Evolutionary conservation across 148 eudicot species (phyloP).

Genomic region (Vaccinium vitisidaea): DNA sequence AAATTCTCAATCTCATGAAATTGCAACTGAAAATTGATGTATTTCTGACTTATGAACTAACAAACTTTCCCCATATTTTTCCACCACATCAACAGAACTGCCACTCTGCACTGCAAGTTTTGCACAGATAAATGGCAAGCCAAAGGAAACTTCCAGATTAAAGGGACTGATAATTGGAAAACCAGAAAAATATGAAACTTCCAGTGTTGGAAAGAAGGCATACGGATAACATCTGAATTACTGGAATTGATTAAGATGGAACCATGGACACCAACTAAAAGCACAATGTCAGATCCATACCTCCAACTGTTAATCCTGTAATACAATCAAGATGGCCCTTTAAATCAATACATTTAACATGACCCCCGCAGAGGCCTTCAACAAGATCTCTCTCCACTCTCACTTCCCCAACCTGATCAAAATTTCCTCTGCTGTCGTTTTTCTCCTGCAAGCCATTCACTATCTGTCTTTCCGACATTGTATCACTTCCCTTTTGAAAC

Average conservation of each 20-base stretch:
- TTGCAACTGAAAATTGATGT: too few species aligned
- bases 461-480: conserved; percentile 14
- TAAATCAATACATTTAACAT: conserved; percentile 50
- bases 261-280: not conserved
- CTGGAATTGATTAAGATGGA: not conserved
- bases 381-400: conserved; percentile 38
- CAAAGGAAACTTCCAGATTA: too few species aligned
- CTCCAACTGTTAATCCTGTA: conserved; percentile 76
- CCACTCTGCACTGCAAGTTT: not conserved
- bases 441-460: conserved; percentile 19
- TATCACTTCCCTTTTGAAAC: conserved; percentile 23
- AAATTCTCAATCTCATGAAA: too few species aligned
- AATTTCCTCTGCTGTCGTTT: conserved; percentile 28
- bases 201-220: too few species aligned
- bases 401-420: conserved; percentile 26
- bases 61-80: too few species aligned
- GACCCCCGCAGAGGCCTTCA: conserved; percentile 44
- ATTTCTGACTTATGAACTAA: too few species aligned
- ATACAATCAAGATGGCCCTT: conserved; percentile 75
- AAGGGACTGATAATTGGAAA: too few species aligned
- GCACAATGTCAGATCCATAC: conserved; percentile 30
- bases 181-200: too few species aligned
- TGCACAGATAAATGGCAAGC: not conserved
- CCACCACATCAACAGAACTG: not conserved
- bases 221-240: not conserved